phyloP scores from a whole-genome alignment of 1,284 basidiomycete genomes.

The Rhodotorula sp. region DNA sequence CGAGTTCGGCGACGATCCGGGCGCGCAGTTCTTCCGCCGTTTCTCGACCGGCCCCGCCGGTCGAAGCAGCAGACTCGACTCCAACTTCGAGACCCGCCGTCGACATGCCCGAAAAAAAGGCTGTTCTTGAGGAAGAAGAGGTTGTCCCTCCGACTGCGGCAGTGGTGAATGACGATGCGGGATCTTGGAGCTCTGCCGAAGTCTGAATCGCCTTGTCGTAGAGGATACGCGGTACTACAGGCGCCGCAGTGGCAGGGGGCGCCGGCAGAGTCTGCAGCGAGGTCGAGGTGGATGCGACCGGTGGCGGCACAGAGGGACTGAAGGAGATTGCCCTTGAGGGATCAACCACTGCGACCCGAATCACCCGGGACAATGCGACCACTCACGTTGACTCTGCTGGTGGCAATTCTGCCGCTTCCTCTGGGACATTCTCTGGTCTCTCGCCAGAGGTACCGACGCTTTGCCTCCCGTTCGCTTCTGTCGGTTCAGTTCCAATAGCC shows the following conservation, averaged over 20 bases:
- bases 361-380: neutral
- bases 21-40: conserved; percentile 65
- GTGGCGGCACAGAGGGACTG: neutral
- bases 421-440: too few species aligned
- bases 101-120: neutral
- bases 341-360: too few species aligned
- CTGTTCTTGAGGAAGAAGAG: neutral
- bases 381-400: neutral
- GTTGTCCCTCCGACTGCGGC: neutral
- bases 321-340: neutral
- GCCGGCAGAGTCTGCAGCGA: neutral
- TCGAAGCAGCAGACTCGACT: neutral
- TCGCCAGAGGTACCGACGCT: too few species aligned
- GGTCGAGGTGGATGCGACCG: neutral
- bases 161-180: conserved; percentile 8
- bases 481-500: too few species aligned
- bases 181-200: conserved; percentile 6
- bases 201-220: conserved; percentile 42
- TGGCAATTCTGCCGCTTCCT: neutral
- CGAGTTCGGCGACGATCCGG: conserved; percentile 58
- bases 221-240: conserved; percentile 25
- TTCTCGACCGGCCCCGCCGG: conserved; percentile 47
- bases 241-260: neutral
- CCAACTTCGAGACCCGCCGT: too few species aligned
- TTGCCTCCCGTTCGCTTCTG: too few species aligned